These are phyloP conservation scores for Pleurotus ostreatus DNA, from an alignment of 768 basidiomycete species.

Conservation along the genomic window DNA sequence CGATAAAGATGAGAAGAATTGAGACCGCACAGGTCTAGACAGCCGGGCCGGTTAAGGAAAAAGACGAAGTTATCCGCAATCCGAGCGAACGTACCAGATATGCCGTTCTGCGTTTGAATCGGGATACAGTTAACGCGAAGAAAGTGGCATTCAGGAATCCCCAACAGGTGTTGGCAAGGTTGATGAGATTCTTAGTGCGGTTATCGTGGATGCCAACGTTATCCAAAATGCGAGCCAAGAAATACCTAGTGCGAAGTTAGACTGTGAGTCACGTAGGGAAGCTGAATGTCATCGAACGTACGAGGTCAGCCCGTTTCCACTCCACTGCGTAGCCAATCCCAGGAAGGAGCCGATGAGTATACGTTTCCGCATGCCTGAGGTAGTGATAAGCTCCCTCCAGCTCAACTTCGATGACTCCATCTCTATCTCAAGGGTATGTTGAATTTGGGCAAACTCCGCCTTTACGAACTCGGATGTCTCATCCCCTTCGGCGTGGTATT, in stretches of 20 bases:
- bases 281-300: slow-evolving; percentile 18
- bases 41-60: not conserved
- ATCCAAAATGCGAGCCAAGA: slow-evolving; percentile 50
- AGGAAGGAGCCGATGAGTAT: slow-evolving; percentile 45
- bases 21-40: slow-evolving; percentile 41
- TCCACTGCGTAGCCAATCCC: slow-evolving; percentile 60
- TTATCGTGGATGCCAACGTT: slow-evolving; percentile 49
- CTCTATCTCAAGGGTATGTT: slow-evolving; percentile 51
- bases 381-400: slow-evolving; percentile 42
- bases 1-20: slow-evolving; percentile 42
- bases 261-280: not conserved
- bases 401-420: slow-evolving; percentile 40
- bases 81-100: slow-evolving; percentile 38
- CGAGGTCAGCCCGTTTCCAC: slow-evolving; percentile 58
- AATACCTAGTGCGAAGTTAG: slow-evolving; percentile 32
- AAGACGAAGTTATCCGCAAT: not conserved
- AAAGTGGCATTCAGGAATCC: slow-evolving; percentile 49
- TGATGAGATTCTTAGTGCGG: slow-evolving; percentile 52
- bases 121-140: slow-evolving; percentile 44
- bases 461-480: slow-evolving; percentile 48
- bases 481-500: slow-evolving; percentile 62
- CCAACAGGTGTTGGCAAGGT: slow-evolving; percentile 51
- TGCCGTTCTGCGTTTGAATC: slow-evolving; percentile 42
- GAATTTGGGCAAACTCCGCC: slow-evolving; percentile 55
- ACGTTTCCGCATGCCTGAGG: slow-evolving; percentile 49